Conservation (phyloP, 208 protist genomes). For the Sergeia podlipaevii region DNA sequence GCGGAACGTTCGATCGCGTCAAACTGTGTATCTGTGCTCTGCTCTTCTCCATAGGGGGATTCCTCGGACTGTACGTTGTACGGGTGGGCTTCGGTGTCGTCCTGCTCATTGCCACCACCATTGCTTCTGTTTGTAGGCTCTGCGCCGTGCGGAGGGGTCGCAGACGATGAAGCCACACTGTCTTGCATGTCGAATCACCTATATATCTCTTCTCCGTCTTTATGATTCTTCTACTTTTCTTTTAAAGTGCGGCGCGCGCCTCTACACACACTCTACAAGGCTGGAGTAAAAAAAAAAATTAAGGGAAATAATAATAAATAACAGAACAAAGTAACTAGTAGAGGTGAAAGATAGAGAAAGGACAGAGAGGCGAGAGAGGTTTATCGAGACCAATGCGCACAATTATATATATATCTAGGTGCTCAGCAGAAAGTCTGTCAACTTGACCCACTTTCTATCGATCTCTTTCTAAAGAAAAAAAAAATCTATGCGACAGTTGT, state of each 20-base stretch:
- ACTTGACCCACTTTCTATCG: no score
- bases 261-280: no score
- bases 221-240: no score
- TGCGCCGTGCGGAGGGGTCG: background rate
- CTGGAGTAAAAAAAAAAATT: conserved; percentile 1
- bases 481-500: no score
- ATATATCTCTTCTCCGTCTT: no score
- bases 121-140: background rate
- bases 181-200: no score
- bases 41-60: conserved; percentile 15
- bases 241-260: no score
- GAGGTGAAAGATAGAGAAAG: background rate
- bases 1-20: conserved; percentile 54
- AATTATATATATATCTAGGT: background rate
- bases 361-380: background rate
- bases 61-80: background rate
- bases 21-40: no score
- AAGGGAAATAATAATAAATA: conserved; percentile 2
- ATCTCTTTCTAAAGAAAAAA: no score
- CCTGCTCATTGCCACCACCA: background rate
- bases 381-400: background rate
- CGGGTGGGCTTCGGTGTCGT: background rate
- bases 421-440: no score
- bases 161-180: no score
- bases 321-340: background rate